Conservation (phyloP, 495 filamentous ascomycete species). For the Penicillium bovifimosum region DNA sequence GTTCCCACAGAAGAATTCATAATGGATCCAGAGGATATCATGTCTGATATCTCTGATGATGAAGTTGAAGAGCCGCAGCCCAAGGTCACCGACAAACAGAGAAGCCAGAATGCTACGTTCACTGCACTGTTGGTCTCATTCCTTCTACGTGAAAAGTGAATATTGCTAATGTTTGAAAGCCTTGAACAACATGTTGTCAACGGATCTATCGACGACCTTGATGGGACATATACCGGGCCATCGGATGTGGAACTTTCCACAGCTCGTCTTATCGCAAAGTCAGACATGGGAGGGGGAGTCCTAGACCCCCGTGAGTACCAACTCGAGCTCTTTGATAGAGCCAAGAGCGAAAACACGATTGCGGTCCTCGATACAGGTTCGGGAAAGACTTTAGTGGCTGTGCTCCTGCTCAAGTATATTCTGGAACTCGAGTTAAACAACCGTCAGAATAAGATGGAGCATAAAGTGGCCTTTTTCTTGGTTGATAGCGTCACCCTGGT, state of each 20-base stretch:
- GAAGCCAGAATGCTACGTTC: slow-evolving; percentile 49
- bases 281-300: slow-evolving; percentile 41
- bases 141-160: too few relatives aligned
- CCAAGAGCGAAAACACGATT: slow-evolving; percentile 83
- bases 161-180: slow-evolving; percentile 14
- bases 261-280: slow-evolving; percentile 38
- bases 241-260: slow-evolving; percentile 33
- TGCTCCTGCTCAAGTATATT: slow-evolving; percentile 72
- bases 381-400: slow-evolving; percentile 95
- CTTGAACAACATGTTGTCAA: slow-evolving; percentile 37
- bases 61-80: slow-evolving; percentile 19
- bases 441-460: slow-evolving; percentile 53
- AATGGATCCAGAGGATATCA: slow-evolving; percentile 4
- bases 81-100: slow-evolving; percentile 36
- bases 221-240: background rate
- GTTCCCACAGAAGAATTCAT: background rate
- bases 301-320: slow-evolving; percentile 85
- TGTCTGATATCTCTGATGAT: slow-evolving; percentile 28
- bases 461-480: slow-evolving; percentile 77
- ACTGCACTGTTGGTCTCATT: slow-evolving; percentile 38
- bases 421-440: slow-evolving; percentile 73
- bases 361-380: slow-evolving; percentile 95
- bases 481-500: slow-evolving; percentile 88
- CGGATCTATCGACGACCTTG: slow-evolving; percentile 26
- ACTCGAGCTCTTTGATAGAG: slow-evolving; percentile 83